Evolutionary conservation across 805 yeast species (phyloP), one percentile per base, ranked within the genome.

Genomic region (Geotrichum ghanense): DNA sequence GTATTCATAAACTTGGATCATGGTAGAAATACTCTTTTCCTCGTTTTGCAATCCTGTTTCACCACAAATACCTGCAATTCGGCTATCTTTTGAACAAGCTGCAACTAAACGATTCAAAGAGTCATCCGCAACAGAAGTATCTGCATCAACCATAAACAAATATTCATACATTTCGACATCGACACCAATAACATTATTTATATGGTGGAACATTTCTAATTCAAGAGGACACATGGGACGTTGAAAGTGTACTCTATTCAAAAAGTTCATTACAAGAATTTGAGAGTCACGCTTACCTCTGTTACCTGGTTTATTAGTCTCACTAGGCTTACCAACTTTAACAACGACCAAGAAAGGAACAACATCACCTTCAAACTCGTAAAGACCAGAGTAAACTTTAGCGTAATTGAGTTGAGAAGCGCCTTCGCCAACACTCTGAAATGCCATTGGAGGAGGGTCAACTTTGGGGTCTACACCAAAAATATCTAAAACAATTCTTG

Each of bases 251-350:
- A 77, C 78, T 48, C 72, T 70, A 59, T 77, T 80, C 53, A 77
- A 65, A 62, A 75, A 76, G 40, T 74, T 71, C 78, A 77, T 74
- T 53, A 77, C 61, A 50, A 77, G 60, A 46, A 76, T 68, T 59
- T 77, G 83, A 19, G 82, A 75, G 56, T 77, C 83, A 56, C 83
- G 75, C 60, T 77, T 77, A 54, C 83, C 83, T 59, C 83, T 67
- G 60, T 77, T 77, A 47, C 83, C 83, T 4, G 82, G 81, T 49
- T 54, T 51, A 12, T 56, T 42, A 58, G 66, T 68, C 60, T 77
- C 83, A 3, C 66, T 68, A 0, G 78, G 77, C 2, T 75, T 68
- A 34, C 83, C 83, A 45, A 75, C 72, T 57, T 77, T 77, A 46
- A 74, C 79, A 48, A 77, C 65, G 12, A 73, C 71, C 26, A 77